Base-by-base conservation (phyloP, 257 asterid genomes). In the Forsythia viridissima region DNA sequence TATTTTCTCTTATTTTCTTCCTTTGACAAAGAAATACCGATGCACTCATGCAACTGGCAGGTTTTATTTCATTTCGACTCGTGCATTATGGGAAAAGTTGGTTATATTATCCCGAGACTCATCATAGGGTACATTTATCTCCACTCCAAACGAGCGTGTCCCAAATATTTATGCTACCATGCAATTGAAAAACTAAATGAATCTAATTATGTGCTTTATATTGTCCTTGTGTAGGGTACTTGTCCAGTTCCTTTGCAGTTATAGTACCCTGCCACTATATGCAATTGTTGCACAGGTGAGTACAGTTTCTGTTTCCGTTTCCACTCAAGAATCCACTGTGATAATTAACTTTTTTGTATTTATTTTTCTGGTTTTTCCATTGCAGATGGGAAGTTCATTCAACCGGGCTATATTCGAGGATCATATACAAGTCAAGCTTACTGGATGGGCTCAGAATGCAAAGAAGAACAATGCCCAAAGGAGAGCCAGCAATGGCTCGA, bases 231-330 rank as follows among this genome's bases (percentile, higher is more conserved):
- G 77, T 78, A 92, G 97, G 84, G 93, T 80, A 76, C 65, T 92
- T 66, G 90, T 89, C 52, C 97, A 92, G 87, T 78, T 92, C 55
- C 68, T 91, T 40, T 92, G 97, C 90, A 92, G 96, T 84, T 91
- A 89, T 81, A 92, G 96, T 77, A 92, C 94, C n/a, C 86, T 92
- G 48, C 97, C 97, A 38, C 86, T 92, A 12, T 92, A 92, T 75
- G 97, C 96, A 73, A 81, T 92, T 21, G 96, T 92, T 11, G 84
- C 97, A 6, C 96, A 89, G 90, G 97, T 89, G 65, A 81, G 44
- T 43, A 5, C 11, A 59, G 10, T 59, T 3, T n/a, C 67, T 6
- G 66, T n/a, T n/a, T 7, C 30, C 9, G 66, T n/a, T n/a, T 7
- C 30, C 9, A 18, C 66, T 18, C 61, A 55, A 55, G 65, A 55